A percentile compares a stretch with the other conserved stretches of the same genome.
Conservation (phyloP, 805 yeast species). For the Candida ponderosae region DNA sequence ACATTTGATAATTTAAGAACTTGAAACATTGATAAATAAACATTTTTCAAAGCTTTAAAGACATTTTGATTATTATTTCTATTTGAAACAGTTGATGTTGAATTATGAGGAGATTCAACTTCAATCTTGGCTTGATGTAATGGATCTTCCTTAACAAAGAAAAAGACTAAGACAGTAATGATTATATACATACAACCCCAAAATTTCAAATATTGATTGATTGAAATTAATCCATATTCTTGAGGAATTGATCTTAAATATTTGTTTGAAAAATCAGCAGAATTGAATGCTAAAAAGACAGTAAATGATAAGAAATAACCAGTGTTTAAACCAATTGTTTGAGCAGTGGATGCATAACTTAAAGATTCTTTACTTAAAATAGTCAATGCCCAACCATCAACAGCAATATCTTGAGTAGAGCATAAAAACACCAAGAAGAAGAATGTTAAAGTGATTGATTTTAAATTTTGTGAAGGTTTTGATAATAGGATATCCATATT, state of each 20-base stretch:
- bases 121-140: constrained; percentile 26
- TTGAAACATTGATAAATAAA: constrained; percentile 58
- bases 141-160: constrained; percentile 69
- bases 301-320: constrained; percentile 93
- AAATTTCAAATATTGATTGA: constrained; percentile 68
- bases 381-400: constrained; percentile 98
- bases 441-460: constrained; percentile 59
- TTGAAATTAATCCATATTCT: constrained; percentile 57
- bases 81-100: constrained; percentile 20
- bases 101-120: constrained; percentile 12
- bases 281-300: constrained; percentile 81
- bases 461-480: constrained; percentile 41
- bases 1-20: constrained; percentile 67
- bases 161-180: constrained; percentile 54
- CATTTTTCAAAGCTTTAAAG: constrained; percentile 33
- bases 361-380: constrained; percentile 69
- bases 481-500: constrained; percentile 42
- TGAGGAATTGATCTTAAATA: constrained; percentile 59
- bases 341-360: constrained; percentile 94
- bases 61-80: constrained; percentile 15
- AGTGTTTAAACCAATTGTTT: constrained; percentile 87
- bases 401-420: constrained; percentile 98
- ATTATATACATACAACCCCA: constrained; percentile 70
- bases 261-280: constrained; percentile 87
- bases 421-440: constrained; percentile 77